Evolutionary conservation across 495 filamentous ascomycete genomes (phyloP).

Genomic region (Annulohypoxylon bovei): DNA sequence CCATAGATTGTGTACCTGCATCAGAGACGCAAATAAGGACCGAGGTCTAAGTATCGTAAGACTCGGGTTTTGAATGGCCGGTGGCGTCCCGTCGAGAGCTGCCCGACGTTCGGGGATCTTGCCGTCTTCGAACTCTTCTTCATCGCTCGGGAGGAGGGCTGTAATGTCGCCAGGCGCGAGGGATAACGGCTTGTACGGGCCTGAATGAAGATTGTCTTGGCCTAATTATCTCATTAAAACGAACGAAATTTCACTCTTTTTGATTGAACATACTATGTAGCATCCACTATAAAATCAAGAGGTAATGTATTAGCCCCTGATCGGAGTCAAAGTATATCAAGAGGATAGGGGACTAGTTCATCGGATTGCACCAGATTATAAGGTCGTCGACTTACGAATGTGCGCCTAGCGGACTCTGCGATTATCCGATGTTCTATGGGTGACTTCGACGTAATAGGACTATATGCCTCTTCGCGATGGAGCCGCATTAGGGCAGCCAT

Average conservation of each 20-base stretch:
- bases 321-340: background rate
- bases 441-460: conserved; percentile 49
- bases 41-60: conserved; percentile 52
- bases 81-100: conserved; percentile 60
- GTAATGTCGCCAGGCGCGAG: conserved; percentile 61
- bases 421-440: conserved; percentile 48
- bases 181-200: conserved; percentile 56
- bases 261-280: conserved; percentile 51
- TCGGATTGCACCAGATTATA: background rate
- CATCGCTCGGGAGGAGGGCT: conserved; percentile 58
- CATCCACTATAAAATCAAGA: conserved; percentile 55
- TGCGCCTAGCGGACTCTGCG: conserved; percentile 59
- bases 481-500: conserved; percentile 62
- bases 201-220: conserved; percentile 62
- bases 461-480: conserved; percentile 63
- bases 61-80: conserved; percentile 55
- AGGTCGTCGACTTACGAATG: conserved; percentile 49
- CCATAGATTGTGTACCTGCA: conserved; percentile 62
- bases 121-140: conserved; percentile 57
- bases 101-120: conserved; percentile 56
- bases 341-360: background rate
- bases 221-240: conserved; percentile 37
- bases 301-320: conserved; percentile 3
- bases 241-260: background rate
- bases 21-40: conserved; percentile 60